These are phyloP conservation scores for Zygosaccharomyces sapae DNA, from an alignment of 1,139 yeast genomes.

Conservation along the genomic window DNA sequence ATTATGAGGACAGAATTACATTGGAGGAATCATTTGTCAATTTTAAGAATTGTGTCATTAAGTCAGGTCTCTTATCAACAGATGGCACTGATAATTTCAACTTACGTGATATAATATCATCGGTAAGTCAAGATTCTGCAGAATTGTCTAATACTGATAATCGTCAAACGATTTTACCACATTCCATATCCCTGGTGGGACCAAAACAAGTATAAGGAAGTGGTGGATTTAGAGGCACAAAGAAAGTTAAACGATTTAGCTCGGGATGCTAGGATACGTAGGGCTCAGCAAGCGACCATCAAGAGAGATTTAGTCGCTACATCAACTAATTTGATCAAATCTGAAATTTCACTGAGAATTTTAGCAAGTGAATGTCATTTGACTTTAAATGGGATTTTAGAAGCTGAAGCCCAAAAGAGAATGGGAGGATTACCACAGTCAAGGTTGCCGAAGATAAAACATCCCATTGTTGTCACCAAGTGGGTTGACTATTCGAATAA, in stretches of 20 bases:
- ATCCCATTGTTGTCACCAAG: slow-evolving; percentile 76
- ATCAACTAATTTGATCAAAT: slow-evolving; percentile 33
- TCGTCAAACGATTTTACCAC: slow-evolving; percentile 60
- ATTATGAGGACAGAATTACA: slow-evolving; percentile 48
- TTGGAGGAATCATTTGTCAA: slow-evolving; percentile 64
- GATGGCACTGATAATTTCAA: slow-evolving; percentile 8
- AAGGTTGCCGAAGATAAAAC: slow-evolving; percentile 41
- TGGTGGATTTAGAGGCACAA: slow-evolving; percentile 39
- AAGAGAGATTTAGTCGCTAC: slow-evolving; percentile 33
- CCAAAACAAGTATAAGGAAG: slow-evolving; percentile 81
- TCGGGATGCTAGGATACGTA: slow-evolving; percentile 35
- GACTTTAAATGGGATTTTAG: slow-evolving; percentile 42
- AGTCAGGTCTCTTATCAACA: slow-evolving; percentile 53
- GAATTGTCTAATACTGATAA: slow-evolving; percentile 11
- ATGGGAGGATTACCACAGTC: slow-evolving; percentile 38
- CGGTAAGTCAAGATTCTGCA: slow-evolving; percentile 10
- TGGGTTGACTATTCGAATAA: slow-evolving; percentile 98
- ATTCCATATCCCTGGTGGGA: slow-evolving; percentile 85
- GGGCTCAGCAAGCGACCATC: slow-evolving; percentile 34
- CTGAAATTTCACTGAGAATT: slow-evolving; percentile 39
- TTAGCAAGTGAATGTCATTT: slow-evolving; percentile 43
- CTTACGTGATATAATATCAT: slow-evolving; percentile 9
- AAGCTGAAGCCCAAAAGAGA: slow-evolving; percentile 43
- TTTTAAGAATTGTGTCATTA: slow-evolving; percentile 61
- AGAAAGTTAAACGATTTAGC: slow-evolving; percentile 34